Conservation (phyloP, 805 yeast species). For the Starmerella vaccinii region DNA sequence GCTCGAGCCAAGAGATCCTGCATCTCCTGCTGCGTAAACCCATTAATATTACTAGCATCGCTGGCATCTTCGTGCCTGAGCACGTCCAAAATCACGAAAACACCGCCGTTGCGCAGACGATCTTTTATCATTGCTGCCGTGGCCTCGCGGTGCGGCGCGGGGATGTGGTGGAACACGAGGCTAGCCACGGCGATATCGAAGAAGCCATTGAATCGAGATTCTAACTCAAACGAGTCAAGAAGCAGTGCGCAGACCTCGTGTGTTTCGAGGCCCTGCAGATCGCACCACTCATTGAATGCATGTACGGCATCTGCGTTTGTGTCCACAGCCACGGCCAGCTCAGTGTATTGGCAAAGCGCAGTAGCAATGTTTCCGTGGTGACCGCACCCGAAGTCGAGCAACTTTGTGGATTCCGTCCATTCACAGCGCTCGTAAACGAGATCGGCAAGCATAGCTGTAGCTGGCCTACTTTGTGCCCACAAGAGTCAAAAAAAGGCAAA, state of each 20-base stretch:
- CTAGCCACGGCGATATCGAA: conserved; percentile 17
- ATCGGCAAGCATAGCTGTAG: conserved; percentile 6
- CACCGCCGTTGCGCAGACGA: conserved; percentile 9
- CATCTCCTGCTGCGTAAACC: conserved; percentile 6
- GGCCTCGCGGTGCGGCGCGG: background rate
- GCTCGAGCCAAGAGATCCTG: background rate
- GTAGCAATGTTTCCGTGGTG: conserved; percentile 15
- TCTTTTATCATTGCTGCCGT: background rate
- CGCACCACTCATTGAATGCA: conserved; percentile 10
- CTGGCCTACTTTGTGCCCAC: no score
- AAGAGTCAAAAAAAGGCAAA: no score
- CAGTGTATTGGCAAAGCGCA: conserved; percentile 4
- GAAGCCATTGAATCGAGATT: background rate
- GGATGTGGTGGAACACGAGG: conserved; percentile 18
- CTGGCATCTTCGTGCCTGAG: background rate
- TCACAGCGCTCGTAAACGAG: conserved; percentile 1
- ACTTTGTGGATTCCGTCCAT: conserved; percentile 1
- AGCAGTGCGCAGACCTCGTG: conserved; percentile 10
- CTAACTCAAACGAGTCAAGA: background rate
- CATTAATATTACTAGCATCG: background rate
- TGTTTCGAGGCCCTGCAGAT: conserved; percentile 10
- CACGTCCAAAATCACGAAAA: conserved; percentile 13
- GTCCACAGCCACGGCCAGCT: conserved; percentile 13
- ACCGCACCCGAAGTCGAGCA: conserved; percentile 21
- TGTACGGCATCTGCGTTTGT: conserved; percentile 6